phyloP scores from a whole-genome alignment of 345 rosid species.

The Cardamine resedifolia region DNA sequence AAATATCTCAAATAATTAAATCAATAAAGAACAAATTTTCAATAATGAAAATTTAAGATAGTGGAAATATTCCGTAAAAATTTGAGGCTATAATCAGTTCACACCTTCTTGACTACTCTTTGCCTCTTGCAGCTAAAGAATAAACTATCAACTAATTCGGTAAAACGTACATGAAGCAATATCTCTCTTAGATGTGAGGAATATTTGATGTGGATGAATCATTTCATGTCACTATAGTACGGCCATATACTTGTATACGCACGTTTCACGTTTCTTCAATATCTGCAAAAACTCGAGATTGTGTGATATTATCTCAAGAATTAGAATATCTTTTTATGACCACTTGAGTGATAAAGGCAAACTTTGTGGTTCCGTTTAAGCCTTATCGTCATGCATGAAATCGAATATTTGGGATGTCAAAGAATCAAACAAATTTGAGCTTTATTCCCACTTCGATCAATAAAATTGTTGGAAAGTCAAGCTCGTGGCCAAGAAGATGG shows the following conservation, averaged over 20 bases:
- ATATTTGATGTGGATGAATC: conserved; percentile 25
- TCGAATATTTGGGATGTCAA: conserved; percentile 20
- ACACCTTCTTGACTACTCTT: background rate
- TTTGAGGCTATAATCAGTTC: conserved; percentile 11
- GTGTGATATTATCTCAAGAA: conserved; percentile 8
- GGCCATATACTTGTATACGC: background rate
- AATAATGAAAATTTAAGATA: background rate
- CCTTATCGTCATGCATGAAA: conserved; percentile 32
- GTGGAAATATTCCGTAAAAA: conserved; percentile 1
- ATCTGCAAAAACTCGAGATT: conserved; percentile 29
- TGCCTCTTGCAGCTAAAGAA: conserved; percentile 30
- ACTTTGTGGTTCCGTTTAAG: conserved; percentile 14
- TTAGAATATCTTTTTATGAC: conserved; percentile 14
- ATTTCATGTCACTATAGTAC: background rate
- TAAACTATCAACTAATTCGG: conserved; percentile 10
- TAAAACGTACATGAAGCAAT: background rate
- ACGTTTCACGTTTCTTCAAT: background rate
- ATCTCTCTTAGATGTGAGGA: background rate
- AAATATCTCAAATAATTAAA: background rate
- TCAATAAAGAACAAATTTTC: conserved; percentile 4
- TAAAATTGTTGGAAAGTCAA: conserved; percentile 17
- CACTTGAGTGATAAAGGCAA: conserved; percentile 15
- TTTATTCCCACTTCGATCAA: conserved; percentile 23
- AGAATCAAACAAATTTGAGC: conserved; percentile 16
- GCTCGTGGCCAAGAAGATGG: conserved; percentile 22